Conservation (phyloP, 2,329 filamentous ascomycete genomes). For the Bipolaris zeicola region DNA sequence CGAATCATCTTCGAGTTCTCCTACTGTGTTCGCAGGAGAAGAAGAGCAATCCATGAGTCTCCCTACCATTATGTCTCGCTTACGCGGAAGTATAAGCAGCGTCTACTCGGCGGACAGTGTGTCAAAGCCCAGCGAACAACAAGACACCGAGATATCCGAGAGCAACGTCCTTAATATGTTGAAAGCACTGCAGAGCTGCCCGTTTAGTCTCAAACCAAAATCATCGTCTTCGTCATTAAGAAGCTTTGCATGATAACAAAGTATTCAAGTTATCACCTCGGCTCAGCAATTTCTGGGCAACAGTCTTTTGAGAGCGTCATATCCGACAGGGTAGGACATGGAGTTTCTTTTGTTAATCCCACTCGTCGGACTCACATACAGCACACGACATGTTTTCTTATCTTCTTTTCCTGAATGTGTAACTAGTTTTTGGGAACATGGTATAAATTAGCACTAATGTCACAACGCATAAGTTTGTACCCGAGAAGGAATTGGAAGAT, state of each 20-base stretch:
- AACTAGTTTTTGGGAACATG: background rate
- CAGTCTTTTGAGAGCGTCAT: background rate
- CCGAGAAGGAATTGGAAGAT: no score
- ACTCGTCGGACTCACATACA: background rate
- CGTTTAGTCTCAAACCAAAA: background rate
- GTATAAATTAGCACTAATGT: background rate
- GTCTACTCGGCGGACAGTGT: background rate
- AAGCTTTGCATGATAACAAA: background rate
- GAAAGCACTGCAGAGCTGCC: background rate
- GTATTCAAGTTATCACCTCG: fast-evolving
- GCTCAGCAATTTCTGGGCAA: background rate
- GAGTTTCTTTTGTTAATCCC: background rate
- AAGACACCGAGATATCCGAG: background rate
- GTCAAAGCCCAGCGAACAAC: background rate
- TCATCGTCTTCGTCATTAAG: background rate
- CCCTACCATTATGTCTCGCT: background rate
- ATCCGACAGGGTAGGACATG: background rate
- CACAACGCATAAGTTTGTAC: no score
- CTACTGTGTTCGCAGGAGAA: background rate
- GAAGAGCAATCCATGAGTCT: background rate
- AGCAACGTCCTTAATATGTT: background rate
- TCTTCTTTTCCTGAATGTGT: background rate
- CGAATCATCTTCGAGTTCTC: background rate
- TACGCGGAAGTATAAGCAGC: background rate
- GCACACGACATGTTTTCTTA: background rate